Evolutionary conservation across 2,329 filamentous ascomycete genomes (phyloP).

Genomic region (Fusarium tupiense): DNA sequence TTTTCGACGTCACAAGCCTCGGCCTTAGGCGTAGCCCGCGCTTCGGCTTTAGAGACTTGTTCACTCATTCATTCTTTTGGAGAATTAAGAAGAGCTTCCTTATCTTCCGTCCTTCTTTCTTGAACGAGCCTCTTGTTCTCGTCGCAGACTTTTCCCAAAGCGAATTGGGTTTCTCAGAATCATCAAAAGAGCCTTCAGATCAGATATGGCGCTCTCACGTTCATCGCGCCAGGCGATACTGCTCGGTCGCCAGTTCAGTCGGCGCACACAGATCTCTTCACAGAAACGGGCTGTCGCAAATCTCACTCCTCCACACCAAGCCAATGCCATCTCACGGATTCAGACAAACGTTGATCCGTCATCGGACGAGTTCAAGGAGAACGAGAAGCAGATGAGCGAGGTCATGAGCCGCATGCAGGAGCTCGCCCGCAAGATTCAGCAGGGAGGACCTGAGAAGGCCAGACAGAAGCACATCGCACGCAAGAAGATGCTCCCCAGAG

Average conservation of each 20-base stretch:
- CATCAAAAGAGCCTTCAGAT: slow-evolving; percentile 2
- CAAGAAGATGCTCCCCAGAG: slow-evolving; percentile 93
- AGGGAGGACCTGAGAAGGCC: slow-evolving; percentile 83
- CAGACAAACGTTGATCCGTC: slow-evolving; percentile 79
- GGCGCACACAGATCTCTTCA: slow-evolving; percentile 46
- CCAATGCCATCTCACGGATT: slow-evolving; percentile 82
- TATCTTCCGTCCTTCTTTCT: not conserved
- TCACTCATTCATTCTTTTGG: not conserved
- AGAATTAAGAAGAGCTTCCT: slow-evolving; percentile 14
- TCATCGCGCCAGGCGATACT: slow-evolving; percentile 59
- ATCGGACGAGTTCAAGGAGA: slow-evolving; percentile 83
- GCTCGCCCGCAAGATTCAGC: slow-evolving; percentile 76
- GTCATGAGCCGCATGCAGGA: slow-evolving; percentile 74
- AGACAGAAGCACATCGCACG: slow-evolving; percentile 86
- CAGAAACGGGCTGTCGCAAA: slow-evolving; percentile 67
- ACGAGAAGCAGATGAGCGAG: slow-evolving; percentile 79
- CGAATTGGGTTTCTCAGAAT: not conserved
- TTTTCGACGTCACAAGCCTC: slow-evolving; percentile 44
- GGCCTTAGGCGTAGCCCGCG: slow-evolving; percentile 33
- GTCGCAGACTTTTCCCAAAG: not conserved
- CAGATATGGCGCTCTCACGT: slow-evolving; percentile 58
- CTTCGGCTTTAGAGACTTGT: slow-evolving; percentile 15
- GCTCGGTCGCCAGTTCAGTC: slow-evolving; percentile 45
- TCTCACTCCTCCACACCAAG: slow-evolving; percentile 84
- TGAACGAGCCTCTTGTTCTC: slow-evolving; percentile 19